Evolutionary conservation across 164 flowering plant species (phyloP).

Genomic region (Cinnamomum chago): DNA sequence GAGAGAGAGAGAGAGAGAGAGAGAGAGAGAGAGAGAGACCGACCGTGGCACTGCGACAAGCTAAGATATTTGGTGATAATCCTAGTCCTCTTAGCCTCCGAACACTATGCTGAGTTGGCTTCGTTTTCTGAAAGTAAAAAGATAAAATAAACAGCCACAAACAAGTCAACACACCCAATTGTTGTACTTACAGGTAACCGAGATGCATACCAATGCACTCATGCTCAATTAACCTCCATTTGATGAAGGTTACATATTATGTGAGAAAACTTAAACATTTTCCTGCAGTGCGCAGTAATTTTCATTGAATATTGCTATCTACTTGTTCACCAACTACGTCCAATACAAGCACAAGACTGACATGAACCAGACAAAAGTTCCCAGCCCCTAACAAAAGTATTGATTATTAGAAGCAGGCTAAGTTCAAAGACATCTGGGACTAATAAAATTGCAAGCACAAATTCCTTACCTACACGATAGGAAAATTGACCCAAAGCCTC

Average conservation of each 20-base stretch:
- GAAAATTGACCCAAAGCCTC: conserved; percentile 96
- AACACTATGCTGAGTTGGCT: conserved; percentile 96
- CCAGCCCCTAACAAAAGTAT: conserved; percentile 51
- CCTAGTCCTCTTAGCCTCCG: conserved; percentile 78
- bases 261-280: neutral
- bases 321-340: conserved; percentile 97
- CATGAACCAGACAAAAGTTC: conserved; percentile 91
- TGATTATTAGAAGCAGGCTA: neutral
- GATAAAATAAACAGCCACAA: neutral
- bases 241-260: neutral
- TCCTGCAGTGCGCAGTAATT: neutral
- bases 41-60: conserved; percentile 86
- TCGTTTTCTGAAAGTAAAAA: conserved; percentile 63
- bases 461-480: conserved; percentile 68
- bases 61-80: conserved; percentile 71
- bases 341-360: conserved; percentile 92
- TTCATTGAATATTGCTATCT: neutral
- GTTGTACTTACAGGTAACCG: too few relatives aligned
- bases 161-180: neutral
- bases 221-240: neutral
- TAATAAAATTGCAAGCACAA: neutral
- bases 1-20: conserved; percentile 7
- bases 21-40: conserved; percentile 27
- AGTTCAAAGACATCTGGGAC: neutral
- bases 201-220: neutral